These are phyloP conservation scores for Maudiozyma barnettii DNA, from an alignment of 805 yeast species.

Conservation along the genomic window DNA sequence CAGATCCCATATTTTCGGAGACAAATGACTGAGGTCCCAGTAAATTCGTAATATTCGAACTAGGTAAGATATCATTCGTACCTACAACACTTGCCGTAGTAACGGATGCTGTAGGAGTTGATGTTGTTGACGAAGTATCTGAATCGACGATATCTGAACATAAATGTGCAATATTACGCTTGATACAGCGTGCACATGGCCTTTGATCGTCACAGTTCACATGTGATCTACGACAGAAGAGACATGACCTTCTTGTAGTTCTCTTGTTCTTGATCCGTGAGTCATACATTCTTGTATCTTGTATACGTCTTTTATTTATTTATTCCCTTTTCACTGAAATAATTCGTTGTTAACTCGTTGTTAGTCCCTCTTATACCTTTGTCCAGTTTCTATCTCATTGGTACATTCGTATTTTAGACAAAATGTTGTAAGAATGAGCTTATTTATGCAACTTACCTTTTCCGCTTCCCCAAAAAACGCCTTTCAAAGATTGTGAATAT, in stretches of 20 bases:
- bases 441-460: too few species aligned
- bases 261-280: conserved; percentile 1
- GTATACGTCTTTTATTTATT: too few species aligned
- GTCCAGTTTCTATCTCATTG: too few species aligned
- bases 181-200: conserved; percentile 68
- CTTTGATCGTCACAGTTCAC: conserved; percentile 81
- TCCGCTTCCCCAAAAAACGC: too few species aligned
- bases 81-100: not conserved
- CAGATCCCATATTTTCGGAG: conserved; percentile 89
- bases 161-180: conserved; percentile 78
- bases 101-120: not conserved
- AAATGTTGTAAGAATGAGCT: too few species aligned
- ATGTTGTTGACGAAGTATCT: not conserved
- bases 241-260: conserved; percentile 48
- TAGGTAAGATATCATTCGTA: not conserved
- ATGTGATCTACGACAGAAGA: conserved; percentile 86
- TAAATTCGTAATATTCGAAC: not conserved
- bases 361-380: too few species aligned
- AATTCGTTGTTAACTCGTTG: too few species aligned
- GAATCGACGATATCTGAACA: conserved; percentile 44
- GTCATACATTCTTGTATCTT: not conserved
- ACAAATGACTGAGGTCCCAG: conserved; percentile 48
- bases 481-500: too few species aligned
- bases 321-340: too few species aligned
- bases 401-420: too few species aligned